Conservation (phyloP, 2,329 filamentous ascomycete species). For the Penicillium hordei region DNA sequence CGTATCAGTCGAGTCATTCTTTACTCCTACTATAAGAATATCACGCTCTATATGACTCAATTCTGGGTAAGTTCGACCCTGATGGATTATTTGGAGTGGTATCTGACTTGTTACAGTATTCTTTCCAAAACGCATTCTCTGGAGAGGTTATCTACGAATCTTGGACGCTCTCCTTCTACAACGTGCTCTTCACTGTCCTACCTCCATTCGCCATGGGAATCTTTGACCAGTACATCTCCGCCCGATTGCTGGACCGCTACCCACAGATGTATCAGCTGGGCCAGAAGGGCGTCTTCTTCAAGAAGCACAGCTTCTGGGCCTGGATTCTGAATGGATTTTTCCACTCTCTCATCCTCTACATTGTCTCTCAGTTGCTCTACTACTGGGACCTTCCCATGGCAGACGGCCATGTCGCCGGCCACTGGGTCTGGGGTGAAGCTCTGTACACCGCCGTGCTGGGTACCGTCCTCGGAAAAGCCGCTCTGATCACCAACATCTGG, state of each 20-base stretch:
- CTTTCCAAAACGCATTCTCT: conserved; percentile 97
- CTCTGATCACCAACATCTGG: conserved; percentile 95
- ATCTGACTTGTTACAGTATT: conserved; percentile 62
- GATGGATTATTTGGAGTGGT: background rate
- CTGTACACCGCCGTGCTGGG: conserved; percentile 91
- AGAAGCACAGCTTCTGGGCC: conserved; percentile 82
- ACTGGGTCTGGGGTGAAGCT: conserved; percentile 98
- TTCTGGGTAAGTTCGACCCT: conserved; percentile 73
- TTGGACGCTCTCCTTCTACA: conserved; percentile 99
- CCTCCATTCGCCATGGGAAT: conserved; percentile 94
- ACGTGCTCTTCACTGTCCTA: conserved; percentile 94
- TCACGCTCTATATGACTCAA: conserved; percentile 96
- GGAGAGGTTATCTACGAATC: conserved; percentile 98
- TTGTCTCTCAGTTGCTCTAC: conserved; percentile 79
- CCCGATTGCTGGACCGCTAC: conserved; percentile 88
- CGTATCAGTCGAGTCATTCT: conserved; percentile 95
- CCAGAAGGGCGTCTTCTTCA: conserved; percentile 92
- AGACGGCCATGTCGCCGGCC: conserved; percentile 80
- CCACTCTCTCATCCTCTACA: conserved; percentile 91
- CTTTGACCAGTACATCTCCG: conserved; percentile 96
- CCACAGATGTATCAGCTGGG: conserved; percentile 93
- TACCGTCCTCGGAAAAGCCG: conserved; percentile 92
- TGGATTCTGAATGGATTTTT: conserved; percentile 96
- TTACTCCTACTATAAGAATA: conserved; percentile 99
- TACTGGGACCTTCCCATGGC: conserved; percentile 72